These are phyloP conservation scores for Thinopyrum elongatum DNA, from an alignment of 176 grass and related monocot genomes.

Conservation along the genomic window DNA sequence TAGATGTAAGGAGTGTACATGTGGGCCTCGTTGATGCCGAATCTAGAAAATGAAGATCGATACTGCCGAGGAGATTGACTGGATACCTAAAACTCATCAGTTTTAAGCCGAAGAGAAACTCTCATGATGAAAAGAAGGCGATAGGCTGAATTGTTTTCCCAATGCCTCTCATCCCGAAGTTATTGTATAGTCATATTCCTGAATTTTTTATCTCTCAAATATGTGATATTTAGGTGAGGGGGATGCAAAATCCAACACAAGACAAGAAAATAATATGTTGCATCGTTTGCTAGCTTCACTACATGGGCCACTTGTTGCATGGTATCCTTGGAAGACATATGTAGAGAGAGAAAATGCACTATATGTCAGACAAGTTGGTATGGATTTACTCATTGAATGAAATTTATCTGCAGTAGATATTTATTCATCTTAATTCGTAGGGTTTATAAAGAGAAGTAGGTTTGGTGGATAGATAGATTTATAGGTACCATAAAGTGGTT, in stretches of 20 bases:
- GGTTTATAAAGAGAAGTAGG: background rate
- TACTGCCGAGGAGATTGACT: background rate
- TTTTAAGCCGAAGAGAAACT: background rate
- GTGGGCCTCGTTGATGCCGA: too few species aligned
- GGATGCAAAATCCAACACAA: background rate
- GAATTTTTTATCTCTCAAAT: background rate
- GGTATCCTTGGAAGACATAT: background rate
- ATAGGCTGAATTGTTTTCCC: background rate
- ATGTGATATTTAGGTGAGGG: background rate
- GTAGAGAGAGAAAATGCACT: background rate
- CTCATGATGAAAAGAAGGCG: too few species aligned
- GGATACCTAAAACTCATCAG: background rate
- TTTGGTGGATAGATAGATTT: background rate
- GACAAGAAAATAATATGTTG: background rate
- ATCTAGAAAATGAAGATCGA: too few species aligned
- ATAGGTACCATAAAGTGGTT: background rate
- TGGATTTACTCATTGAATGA: background rate
- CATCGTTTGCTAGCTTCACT: background rate
- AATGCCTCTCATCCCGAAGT: background rate
- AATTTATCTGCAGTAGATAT: background rate
- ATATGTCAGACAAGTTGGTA: background rate
- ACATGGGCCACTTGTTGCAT: background rate
- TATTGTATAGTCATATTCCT: background rate
- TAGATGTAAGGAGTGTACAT: too few species aligned
- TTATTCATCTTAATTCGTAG: background rate